A percentile compares a stretch with the other conserved stretches of the same genome.
These are phyloP conservation scores for Chrysoporthe puriensis DNA, from an alignment of 2,329 filamentous ascomycete genomes.

Conservation along the genomic window DNA sequence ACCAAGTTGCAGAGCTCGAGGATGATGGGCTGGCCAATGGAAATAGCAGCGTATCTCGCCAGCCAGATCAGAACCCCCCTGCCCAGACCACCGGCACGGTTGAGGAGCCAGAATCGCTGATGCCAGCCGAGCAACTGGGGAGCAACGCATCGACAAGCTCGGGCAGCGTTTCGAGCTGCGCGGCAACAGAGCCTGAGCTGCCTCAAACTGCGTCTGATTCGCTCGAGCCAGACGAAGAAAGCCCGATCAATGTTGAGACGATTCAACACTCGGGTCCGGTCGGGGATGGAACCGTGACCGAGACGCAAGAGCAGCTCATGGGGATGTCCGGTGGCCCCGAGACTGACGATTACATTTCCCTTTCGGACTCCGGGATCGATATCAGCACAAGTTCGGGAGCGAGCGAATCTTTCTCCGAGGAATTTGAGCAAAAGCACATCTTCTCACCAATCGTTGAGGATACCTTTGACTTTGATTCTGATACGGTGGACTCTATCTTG, in stretches of 20 bases:
- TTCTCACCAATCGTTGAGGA: background rate
- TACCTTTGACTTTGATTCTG: background rate
- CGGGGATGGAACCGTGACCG: background rate
- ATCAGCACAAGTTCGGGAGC: background rate
- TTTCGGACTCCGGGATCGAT: constrained; percentile 8
- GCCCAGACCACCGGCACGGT: background rate
- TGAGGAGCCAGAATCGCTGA: background rate
- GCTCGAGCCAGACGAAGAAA: constrained; percentile 19
- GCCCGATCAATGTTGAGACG: background rate
- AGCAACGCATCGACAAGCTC: background rate
- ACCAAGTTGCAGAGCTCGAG: background rate
- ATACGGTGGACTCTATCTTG: background rate
- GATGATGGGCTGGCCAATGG: background rate
- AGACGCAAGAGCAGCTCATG: background rate
- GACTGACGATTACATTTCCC: background rate
- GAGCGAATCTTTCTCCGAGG: background rate
- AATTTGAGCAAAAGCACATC: background rate
- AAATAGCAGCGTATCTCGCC: background rate
- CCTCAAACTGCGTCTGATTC: constrained; percentile 18
- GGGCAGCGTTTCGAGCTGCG: background rate
- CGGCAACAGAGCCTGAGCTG: constrained; percentile 10
- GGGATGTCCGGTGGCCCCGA: constrained; percentile 13
- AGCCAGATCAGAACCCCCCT: background rate
- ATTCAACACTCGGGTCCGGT: background rate
- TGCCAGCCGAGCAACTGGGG: background rate